Percentiles rank a stretch among this genome's conserved stretches.
Conservation (phyloP, 441 rosid species). For the Jatropha podagrica region DNA sequence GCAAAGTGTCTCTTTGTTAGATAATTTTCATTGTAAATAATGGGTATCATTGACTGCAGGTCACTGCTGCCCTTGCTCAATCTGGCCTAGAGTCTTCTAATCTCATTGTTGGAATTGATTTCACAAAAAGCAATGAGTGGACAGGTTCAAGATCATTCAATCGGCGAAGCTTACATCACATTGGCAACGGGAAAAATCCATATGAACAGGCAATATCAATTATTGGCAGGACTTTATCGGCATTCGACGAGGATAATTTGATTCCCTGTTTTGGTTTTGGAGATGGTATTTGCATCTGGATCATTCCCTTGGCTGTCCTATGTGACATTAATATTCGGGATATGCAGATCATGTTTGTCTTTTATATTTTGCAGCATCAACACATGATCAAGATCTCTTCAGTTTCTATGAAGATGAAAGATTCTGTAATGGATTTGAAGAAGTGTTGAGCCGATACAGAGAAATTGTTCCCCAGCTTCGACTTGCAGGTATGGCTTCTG, state of each 20-base stretch:
- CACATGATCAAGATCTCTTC: slow-evolving; percentile 91
- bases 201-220: slow-evolving; percentile 85
- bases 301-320: not conserved
- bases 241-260: slow-evolving; percentile 75
- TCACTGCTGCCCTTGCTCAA: slow-evolving; percentile 70
- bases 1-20: not conserved
- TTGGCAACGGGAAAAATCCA: slow-evolving; percentile 61
- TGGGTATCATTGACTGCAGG: slow-evolving; percentile 41
- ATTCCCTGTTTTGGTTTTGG: slow-evolving; percentile 88
- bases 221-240: slow-evolving; percentile 71
- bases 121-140: slow-evolving; percentile 97
- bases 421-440: slow-evolving; percentile 79
- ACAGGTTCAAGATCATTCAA: slow-evolving; percentile 80
- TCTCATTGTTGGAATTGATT: slow-evolving; percentile 88
- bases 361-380: slow-evolving; percentile 50
- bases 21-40: slow-evolving; percentile 14
- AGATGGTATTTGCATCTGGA: slow-evolving; percentile 50
- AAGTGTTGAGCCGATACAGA: slow-evolving; percentile 62
- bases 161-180: slow-evolving; percentile 60
- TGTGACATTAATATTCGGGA: slow-evolving; percentile 9
- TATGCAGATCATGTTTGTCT: slow-evolving; percentile 19
- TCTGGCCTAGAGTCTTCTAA: slow-evolving; percentile 92
- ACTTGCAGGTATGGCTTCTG: slow-evolving; percentile 60
- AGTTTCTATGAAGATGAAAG: slow-evolving; percentile 60
- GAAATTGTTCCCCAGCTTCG: slow-evolving; percentile 71